These are phyloP conservation scores for Opeltia flavorubescens DNA, from an alignment of 495 filamentous ascomycete species.

Conservation along the genomic window DNA sequence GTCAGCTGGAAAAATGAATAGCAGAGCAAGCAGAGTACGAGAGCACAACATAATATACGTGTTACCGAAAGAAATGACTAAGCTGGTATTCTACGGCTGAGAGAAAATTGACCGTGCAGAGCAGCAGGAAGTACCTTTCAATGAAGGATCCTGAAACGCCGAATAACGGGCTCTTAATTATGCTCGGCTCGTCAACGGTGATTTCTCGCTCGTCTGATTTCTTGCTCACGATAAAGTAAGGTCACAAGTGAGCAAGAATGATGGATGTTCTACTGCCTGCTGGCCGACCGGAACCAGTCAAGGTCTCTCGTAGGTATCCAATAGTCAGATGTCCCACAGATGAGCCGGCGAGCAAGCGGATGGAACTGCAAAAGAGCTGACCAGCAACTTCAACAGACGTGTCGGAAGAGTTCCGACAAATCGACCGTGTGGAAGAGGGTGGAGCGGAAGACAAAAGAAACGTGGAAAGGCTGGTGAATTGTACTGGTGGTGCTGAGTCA, in stretches of 20 bases:
- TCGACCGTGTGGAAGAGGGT: not conserved
- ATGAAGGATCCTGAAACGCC: not conserved
- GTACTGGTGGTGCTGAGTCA: not conserved
- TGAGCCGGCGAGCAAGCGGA: not conserved
- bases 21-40: too few relatives aligned
- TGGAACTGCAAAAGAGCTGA: conserved; percentile 6
- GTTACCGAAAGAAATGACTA: too few relatives aligned
- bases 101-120: not conserved
- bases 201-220: too few relatives aligned
- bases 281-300: not conserved
- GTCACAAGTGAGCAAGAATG: not conserved
- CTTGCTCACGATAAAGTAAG: not conserved
- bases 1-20: too few relatives aligned
- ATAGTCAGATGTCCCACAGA: not conserved
- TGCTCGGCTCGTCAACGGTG: too few relatives aligned
- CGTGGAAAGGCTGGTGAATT: not conserved
- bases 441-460: not conserved
- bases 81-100: too few relatives aligned
- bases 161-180: not conserved
- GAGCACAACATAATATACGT: too few relatives aligned
- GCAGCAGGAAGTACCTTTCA: not conserved
- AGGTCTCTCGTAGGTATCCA: conserved; percentile 1
- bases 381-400: conserved; percentile 14
- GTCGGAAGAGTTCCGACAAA: not conserved
- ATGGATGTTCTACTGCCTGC: not conserved